Evolutionary conservation across 345 rosid genomes (phyloP).

Genomic region (Dimocarpus longan): DNA sequence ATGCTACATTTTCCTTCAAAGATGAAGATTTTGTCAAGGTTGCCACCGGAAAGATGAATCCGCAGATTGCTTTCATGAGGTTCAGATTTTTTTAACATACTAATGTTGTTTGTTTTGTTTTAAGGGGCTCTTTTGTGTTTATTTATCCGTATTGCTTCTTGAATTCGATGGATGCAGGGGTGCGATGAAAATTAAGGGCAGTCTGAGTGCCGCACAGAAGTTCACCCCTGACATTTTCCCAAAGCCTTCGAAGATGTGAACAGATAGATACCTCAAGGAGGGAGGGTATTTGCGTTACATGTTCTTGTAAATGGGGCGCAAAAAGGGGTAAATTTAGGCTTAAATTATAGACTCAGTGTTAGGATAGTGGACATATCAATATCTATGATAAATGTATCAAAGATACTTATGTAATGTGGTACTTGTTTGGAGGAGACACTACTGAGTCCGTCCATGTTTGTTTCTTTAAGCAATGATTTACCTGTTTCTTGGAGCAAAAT

Average conservation of each 20-base stretch:
- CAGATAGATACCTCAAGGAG: not conserved
- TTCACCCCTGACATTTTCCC: conserved; percentile 98
- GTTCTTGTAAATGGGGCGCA: not conserved
- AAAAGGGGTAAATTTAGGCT: not conserved
- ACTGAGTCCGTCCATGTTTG: not conserved
- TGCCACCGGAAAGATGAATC: conserved; percentile 89
- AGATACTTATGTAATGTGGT: not conserved
- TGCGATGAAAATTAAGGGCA: conserved; percentile 91
- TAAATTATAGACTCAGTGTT: not conserved
- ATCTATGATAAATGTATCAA: not conserved
- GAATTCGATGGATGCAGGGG: conserved; percentile 60
- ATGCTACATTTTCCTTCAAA: conserved; percentile 79
- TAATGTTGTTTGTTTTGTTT: not conserved
- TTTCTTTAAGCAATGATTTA: not conserved
- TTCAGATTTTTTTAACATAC: conserved; percentile 16
- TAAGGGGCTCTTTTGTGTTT: not conserved
- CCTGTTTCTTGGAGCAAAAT: conserved; percentile 1
- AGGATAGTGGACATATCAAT: not conserved
- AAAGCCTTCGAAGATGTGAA: conserved; percentile 88
- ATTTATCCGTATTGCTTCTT: not conserved
- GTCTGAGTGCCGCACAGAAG: conserved; percentile 92
- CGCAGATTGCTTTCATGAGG: conserved; percentile 97
- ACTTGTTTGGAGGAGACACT: not conserved
- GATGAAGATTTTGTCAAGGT: conserved; percentile 95
- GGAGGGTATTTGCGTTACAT: not conserved